Base-by-base conservation (phyloP, 2,329 filamentous ascomycete genomes). In the Aspergillus puulaauensis region DNA sequence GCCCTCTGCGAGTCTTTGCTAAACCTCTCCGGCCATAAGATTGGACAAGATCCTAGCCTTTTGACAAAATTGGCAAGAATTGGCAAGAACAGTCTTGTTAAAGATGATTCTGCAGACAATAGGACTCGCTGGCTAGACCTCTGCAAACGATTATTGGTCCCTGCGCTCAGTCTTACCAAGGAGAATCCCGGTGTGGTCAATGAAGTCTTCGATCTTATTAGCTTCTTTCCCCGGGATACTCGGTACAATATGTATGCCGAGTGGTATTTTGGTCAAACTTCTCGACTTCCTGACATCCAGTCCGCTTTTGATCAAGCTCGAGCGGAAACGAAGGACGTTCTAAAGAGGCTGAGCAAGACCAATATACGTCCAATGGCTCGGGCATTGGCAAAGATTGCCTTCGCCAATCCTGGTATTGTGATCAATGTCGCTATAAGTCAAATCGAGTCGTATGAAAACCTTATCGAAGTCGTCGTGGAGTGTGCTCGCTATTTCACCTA, bases 401-500 rank as follows among this genome's bases (percentile, higher is more conserved):
- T 91, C 67, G 88, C 91, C 1, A 95, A 91, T 44, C 96, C 95
- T 1, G 93, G 93, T 24, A 84, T 96, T 56, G 93, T 98, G 23
- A 96, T 97, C 78, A 87, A 87, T 67, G 90, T 93, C 56, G 91
- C 93, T 6, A 86, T 99, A 57, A 88, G 88, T 61, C 93, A 97
- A 73, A 91, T 97, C 58, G 93, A 99, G 74, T 88, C 90, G 0
- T 99, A 99, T 72, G 90, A 90, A 70, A 99, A 98, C 70, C 83
- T 99, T 60, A 96, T 96, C 56, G 91, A 96, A 61, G 91, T 91
- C 5, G 91, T 99, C 60, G 93, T 98, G 14, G 92, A 97, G 71
- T 97, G 93, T 69, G 92, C 91, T 40, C 89, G 91, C 67, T 97
- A 97, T 72, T 97, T 98, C 66, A 96, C 93, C 1, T 87, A 90